Base-by-base conservation (phyloP, 2,329 filamentous ascomycete species). In the Nemania sp. region DNA sequence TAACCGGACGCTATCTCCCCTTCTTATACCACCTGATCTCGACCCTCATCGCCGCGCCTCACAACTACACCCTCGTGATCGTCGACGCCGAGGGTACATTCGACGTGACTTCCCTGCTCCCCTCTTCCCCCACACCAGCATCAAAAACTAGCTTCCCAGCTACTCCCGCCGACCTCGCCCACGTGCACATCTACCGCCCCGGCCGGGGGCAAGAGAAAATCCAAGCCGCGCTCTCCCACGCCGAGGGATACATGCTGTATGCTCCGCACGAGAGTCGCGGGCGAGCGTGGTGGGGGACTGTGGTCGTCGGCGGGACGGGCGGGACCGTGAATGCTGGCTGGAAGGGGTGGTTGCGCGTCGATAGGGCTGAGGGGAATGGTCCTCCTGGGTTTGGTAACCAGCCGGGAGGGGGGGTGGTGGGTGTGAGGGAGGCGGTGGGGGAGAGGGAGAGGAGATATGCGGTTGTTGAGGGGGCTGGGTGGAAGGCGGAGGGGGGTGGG, bases 241-340 rank as follows among this genome's bases (percentile, higher is more conserved):
- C 76, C 3, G 73, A 77, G 44, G 62, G 70, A 36, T 77, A 75
- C 63, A 80, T 83, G 72, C 68, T 83, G 5, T 84, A 84, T 65
- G 73, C 74, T 3, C 54, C 64, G 6, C 73, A 74, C 54, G 64
- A 62, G 31, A 82, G 78, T 57, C 70, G 72, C 5, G 67, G 61
- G 22, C 74, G 81, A 3, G 73, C 76, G 54, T 82, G 77, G 76
- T 84, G 82, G 81, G 81, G 82, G n/a, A 81, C 79, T 2, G 61
- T 84, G 22, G 75, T 84, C 5, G 61, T 83, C 33, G 79, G 78
- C 8, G 74, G 74, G 0, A 59, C 66, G 3, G 68, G 68, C 5
- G 67, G 68, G 1, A 70, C 72, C 17, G 67, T 75, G 31, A 70
- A 66, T 22, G 69, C 73, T 1, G 75, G 72, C 1, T 73, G 73